Evolutionary conservation across 2,329 filamentous ascomycete species (phyloP).

Genomic region (Elsinoe necatrix): DNA sequence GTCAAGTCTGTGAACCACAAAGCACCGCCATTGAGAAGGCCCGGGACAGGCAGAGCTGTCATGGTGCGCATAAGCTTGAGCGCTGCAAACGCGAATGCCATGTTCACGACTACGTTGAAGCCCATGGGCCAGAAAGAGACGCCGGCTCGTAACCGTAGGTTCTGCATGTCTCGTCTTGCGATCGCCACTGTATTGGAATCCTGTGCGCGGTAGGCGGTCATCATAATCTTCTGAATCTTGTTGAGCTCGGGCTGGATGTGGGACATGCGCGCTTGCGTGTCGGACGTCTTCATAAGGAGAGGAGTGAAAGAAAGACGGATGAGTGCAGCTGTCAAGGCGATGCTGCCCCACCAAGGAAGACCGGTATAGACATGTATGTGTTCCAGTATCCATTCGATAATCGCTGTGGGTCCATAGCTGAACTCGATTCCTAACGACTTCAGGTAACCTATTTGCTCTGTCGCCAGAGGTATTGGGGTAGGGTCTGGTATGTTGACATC

Average conservation of each 20-base stretch:
- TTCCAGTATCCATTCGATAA: slow-evolving; percentile 71
- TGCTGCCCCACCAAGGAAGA: slow-evolving; percentile 74
- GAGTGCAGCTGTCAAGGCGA: slow-evolving; percentile 55
- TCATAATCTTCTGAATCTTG: slow-evolving; percentile 50
- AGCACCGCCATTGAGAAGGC: slow-evolving; percentile 59
- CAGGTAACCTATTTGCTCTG: slow-evolving; percentile 71
- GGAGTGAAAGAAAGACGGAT: slow-evolving; percentile 60
- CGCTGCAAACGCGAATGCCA: slow-evolving; percentile 66
- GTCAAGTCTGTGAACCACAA: slow-evolving; percentile 77
- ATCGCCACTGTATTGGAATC: slow-evolving; percentile 44
- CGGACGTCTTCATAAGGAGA: slow-evolving; percentile 53
- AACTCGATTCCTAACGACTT: slow-evolving; percentile 77
- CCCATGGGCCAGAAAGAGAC: slow-evolving; percentile 45
- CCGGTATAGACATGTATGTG: slow-evolving; percentile 68
- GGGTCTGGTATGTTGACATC: slow-evolving; percentile 31
- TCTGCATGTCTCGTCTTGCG: slow-evolving; percentile 40
- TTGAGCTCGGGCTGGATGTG: slow-evolving; percentile 50
- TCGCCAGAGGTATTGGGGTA: slow-evolving; percentile 45
- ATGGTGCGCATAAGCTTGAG: slow-evolving; percentile 72
- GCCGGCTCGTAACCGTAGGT: slow-evolving; percentile 48
- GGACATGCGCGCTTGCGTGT: slow-evolving; percentile 54
- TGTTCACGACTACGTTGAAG: slow-evolving; percentile 46
- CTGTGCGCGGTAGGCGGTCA: slow-evolving; percentile 33
- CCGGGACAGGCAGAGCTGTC: slow-evolving; percentile 70
- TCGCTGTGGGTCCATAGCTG: slow-evolving; percentile 67